Conservation (phyloP, 345 rosid species). For the Citrus hindsii region DNA sequence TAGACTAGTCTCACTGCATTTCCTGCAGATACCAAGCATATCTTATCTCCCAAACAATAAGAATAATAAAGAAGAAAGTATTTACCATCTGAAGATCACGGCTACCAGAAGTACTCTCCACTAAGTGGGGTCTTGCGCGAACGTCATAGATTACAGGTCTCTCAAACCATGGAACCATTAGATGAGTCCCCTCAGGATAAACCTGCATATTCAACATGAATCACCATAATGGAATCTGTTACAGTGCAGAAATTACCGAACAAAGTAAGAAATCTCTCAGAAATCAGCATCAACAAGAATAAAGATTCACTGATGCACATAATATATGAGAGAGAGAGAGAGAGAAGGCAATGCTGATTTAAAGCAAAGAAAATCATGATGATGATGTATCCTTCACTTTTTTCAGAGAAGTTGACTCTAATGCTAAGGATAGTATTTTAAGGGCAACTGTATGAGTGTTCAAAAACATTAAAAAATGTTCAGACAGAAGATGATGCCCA, state of each 20-base stretch:
- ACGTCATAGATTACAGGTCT: slow-evolving; percentile 90
- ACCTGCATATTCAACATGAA: slow-evolving; percentile 45
- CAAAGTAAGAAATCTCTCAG: background rate
- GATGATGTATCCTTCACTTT: background rate
- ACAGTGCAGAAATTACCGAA: background rate
- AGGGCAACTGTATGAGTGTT: background rate
- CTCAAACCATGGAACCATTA: slow-evolving; percentile 91
- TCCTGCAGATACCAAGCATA: background rate
- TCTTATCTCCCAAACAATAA: slow-evolving; percentile 5
- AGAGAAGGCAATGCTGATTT: too few species aligned
- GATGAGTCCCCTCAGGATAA: slow-evolving; percentile 91
- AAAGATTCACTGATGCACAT: background rate
- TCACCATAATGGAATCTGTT: background rate
- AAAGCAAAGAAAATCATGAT: background rate
- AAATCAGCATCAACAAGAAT: background rate
- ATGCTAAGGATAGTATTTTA: background rate
- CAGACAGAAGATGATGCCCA: background rate
- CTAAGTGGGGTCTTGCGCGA: slow-evolving; percentile 85
- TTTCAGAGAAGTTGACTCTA: background rate
- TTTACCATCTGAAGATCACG: slow-evolving; percentile 94
- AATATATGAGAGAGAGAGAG: too few species aligned
- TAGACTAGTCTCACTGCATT: background rate
- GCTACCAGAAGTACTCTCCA: slow-evolving; percentile 92
- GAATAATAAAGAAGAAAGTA: background rate
- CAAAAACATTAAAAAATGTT: background rate